These are phyloP conservation scores for Pseudotsuga menziesii DNA, from an alignment of 75 land plant genomes.

Conservation along the genomic window DNA sequence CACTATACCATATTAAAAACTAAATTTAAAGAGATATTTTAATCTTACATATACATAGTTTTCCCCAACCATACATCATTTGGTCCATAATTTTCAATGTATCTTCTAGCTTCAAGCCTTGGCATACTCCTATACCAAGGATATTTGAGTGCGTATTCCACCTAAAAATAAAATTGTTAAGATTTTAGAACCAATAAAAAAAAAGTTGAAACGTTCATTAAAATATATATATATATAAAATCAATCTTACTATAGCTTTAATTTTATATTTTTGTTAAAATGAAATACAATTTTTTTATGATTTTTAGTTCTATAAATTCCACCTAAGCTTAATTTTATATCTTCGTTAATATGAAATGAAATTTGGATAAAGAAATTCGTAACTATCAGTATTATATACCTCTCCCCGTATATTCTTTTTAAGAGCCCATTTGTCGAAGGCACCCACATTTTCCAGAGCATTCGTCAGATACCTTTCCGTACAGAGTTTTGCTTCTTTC, in stretches of 20 bases:
- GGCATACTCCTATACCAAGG: constrained; percentile 26
- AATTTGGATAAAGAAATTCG: neutral
- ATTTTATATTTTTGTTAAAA: too few relatives aligned
- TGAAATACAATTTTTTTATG: too few relatives aligned
- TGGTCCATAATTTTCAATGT: constrained; percentile 26
- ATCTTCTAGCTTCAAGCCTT: constrained; percentile 29
- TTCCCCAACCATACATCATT: constrained; percentile 43
- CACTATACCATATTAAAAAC: neutral
- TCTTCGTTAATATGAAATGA: too few relatives aligned
- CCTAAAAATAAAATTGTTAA: constrained; percentile 10
- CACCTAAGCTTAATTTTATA: too few relatives aligned
- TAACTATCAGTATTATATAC: neutral
- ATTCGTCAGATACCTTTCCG: constrained; percentile 9
- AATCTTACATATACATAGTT: constrained; percentile 24
- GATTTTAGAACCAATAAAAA: neutral
- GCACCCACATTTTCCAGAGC: constrained; percentile 6
- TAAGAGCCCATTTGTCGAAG: constrained; percentile 29
- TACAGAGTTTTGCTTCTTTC: constrained; percentile 18
- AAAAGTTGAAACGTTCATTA: too few relatives aligned
- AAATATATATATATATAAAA: too few relatives aligned
- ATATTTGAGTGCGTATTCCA: constrained; percentile 16
- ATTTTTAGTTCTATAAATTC: too few relatives aligned
- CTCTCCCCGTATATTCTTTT: constrained; percentile 18
- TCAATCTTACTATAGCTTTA: too few relatives aligned
- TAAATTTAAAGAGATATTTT: neutral